Evolutionary conservation across 306 rosid species (phyloP).

Genomic region (Casuarina equisetifolia): DNA sequence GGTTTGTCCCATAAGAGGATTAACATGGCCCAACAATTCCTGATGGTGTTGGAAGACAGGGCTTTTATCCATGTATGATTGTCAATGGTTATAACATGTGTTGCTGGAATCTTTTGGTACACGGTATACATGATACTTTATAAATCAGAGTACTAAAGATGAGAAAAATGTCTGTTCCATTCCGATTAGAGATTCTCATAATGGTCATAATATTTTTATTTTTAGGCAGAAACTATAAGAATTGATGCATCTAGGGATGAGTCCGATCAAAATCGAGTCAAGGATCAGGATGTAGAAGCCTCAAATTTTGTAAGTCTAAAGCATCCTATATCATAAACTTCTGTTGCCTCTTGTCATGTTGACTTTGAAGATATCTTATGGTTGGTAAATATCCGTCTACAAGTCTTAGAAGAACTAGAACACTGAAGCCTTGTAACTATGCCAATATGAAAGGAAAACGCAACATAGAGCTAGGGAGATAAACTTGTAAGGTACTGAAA

Average conservation of each 20-base stretch:
- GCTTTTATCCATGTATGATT: background rate
- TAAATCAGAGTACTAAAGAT: background rate
- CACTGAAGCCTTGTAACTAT: background rate
- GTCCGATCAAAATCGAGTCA: background rate
- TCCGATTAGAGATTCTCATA: background rate
- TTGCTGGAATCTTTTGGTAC: background rate
- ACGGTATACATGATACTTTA: background rate
- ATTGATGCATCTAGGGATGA: background rate
- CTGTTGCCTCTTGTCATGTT: background rate
- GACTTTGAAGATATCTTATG: background rate
- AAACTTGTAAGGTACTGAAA: background rate
- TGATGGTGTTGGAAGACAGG: background rate
- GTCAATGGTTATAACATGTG: background rate
- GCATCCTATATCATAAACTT: background rate
- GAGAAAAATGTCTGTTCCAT: background rate
- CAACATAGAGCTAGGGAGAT: background rate
- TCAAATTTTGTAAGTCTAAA: constrained; percentile 14
- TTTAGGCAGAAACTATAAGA: constrained; percentile 5
- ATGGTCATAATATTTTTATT: background rate
- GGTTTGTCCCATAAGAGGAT: background rate
- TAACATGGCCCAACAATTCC: background rate
- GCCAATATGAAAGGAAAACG: background rate
- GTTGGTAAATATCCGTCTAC: background rate
- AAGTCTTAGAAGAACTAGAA: background rate
- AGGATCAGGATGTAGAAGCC: constrained; percentile 3